Evolutionary conservation across 306 rosid genomes (phyloP), one percentile per base, ranked within the genome.

Genomic region (Prunus campanulata): DNA sequence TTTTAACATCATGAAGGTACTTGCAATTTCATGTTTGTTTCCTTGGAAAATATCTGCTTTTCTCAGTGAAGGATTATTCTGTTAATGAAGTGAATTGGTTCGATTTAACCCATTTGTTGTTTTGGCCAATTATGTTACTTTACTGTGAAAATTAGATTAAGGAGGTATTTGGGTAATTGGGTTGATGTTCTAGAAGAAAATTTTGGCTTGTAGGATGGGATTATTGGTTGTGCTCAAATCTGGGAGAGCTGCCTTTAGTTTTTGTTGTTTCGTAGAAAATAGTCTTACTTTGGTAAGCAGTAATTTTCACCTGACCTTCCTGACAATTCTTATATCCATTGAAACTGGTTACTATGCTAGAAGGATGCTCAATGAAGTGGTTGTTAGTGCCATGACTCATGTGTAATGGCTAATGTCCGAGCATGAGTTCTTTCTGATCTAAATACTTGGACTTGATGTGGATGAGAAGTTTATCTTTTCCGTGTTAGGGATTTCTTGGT

Each of bases 1-100:
- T 79, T 67, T 79, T 67, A 79, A 79, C 8, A 79, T 74, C 25
- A 47, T 72, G 78, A 72, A 79, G 82, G 82, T 79, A 66, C 47
- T 44, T 11, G 13, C 24, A 49, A 42, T 16, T 77, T 69, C 44
- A 18, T 49, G 3, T 68, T 68, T 19, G 64, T 47, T 56, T 46
- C 5, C 32, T 48, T 13, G 51, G 70, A 66, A 66, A 65, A 65
- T 65, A 18, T 63, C 48, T 29, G 11, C 35, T 29, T 39, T 52
- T 52, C 24, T 2, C 22, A 52, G 22, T 16, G 10, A 18, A 16
- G 35, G 20, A 19, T 19, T 54, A 2, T 19, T 54, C 25, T 54
- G 2, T 54, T 19, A 6, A 54, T 54, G 60, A 54, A 54, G 24
- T 54, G 60, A 54, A 54, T 54, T 54, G 60, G 22, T 54, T 8